Evolutionary conservation across 192 early-diverging fungal species (phyloP).

Genomic region (Dimargaris xerosporica): DNA sequence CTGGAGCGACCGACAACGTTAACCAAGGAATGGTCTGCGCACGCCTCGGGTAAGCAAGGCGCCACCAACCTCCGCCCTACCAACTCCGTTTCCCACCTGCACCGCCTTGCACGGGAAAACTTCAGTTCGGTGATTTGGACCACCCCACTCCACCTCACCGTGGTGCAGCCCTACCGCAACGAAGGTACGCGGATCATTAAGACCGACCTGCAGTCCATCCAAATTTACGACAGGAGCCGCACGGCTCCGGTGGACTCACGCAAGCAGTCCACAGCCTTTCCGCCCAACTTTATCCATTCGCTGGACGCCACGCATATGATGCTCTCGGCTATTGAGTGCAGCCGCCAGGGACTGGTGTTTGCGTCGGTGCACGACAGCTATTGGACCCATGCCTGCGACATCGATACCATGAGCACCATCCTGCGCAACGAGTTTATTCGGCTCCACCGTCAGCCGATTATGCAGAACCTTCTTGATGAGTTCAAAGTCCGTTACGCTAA

Average conservation of each 20-base stretch:
- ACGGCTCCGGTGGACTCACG: conserved; percentile 68
- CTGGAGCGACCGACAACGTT: conserved; percentile 25
- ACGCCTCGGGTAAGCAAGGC: conserved; percentile 16
- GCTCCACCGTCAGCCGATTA: conserved; percentile 70
- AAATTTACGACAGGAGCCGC: conserved; percentile 48
- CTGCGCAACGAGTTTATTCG: conserved; percentile 81
- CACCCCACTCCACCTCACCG: conserved; percentile 81
- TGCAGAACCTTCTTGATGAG: conserved; percentile 68
- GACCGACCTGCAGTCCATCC: conserved; percentile 71
- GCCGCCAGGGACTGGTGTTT: conserved; percentile 62
- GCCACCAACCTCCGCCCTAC: conserved; percentile 8
- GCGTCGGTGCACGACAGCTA: conserved; percentile 96
- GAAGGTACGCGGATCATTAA: conserved; percentile 38
- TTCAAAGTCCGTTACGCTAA: conserved; percentile 63
- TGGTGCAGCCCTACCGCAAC: conserved; percentile 94
- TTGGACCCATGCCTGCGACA: conserved; percentile 91
- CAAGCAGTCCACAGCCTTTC: conserved; percentile 94
- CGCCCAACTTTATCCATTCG: conserved; percentile 97
- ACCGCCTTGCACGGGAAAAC: conserved; percentile 32
- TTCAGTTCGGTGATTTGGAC: conserved; percentile 95
- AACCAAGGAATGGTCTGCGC: conserved; percentile 14
- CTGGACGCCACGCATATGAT: conserved; percentile 97
- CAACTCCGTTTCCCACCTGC: conserved; percentile 13
- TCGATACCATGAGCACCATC: conserved; percentile 69
- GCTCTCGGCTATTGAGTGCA: conserved; percentile 77